These are phyloP conservation scores for Epichloe scottii DNA, from an alignment of 2,329 filamentous ascomycete species.

Conservation along the genomic window DNA sequence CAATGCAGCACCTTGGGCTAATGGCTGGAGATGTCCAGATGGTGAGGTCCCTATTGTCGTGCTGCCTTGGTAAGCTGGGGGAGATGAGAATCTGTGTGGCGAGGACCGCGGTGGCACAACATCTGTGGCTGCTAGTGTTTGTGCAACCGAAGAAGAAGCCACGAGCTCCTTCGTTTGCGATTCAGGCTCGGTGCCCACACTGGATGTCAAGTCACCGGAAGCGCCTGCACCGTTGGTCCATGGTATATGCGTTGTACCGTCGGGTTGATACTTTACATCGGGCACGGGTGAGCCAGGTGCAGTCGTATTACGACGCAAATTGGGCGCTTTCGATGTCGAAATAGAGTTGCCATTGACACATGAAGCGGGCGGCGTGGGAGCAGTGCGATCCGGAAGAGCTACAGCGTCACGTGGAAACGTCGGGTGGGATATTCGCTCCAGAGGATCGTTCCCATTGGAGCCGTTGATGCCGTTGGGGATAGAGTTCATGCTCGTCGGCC, in stretches of 20 bases:
- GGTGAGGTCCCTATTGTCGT: slow-evolving; percentile 29
- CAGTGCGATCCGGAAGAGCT: slow-evolving; percentile 18
- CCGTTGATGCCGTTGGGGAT: slow-evolving; percentile 42
- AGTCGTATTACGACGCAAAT: background rate
- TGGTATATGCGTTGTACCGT: background rate
- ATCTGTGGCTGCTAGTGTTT: slow-evolving; percentile 1
- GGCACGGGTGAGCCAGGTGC: background rate
- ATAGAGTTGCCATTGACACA: slow-evolving; percentile 10
- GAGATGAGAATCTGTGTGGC: slow-evolving; percentile 52
- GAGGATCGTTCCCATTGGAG: slow-evolving; percentile 19
- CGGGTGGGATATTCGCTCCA: slow-evolving; percentile 14
- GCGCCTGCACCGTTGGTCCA: background rate
- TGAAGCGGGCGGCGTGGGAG: slow-evolving; percentile 10
- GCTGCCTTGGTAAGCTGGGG: slow-evolving; percentile 39
- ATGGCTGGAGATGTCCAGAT: slow-evolving; percentile 39
- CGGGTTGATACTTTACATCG: background rate
- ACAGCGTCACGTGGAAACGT: slow-evolving; percentile 16
- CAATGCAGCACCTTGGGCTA: slow-evolving; percentile 36
- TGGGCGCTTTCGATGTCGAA: background rate
- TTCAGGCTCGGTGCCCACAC: background rate
- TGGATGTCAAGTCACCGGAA: background rate
- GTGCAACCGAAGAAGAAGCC: background rate
- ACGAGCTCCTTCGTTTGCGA: background rate
- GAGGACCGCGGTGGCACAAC: slow-evolving; percentile 11
- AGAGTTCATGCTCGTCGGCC: slow-evolving; percentile 44